Percentiles rank a stretch among this genome's conserved stretches.
Conservation (phyloP, 306 rosid genomes). For the Coriaria nepalensis region DNA sequence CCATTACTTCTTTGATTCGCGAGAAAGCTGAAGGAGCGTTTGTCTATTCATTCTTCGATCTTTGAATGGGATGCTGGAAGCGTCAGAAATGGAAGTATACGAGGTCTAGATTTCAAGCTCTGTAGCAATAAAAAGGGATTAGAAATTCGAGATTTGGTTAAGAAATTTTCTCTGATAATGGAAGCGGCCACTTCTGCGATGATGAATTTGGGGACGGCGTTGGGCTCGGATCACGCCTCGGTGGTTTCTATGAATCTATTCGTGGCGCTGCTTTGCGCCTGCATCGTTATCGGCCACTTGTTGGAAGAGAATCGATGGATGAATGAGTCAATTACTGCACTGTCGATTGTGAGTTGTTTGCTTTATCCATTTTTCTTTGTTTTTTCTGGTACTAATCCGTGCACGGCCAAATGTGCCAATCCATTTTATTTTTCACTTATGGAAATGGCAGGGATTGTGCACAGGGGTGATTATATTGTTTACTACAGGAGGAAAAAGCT, state of each 20-base stretch:
- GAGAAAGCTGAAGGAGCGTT: constrained; percentile 3
- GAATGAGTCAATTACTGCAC: constrained; percentile 89
- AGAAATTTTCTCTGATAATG: constrained; percentile 1
- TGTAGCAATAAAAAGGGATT: background rate
- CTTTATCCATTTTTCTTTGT: background rate
- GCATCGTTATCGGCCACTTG: constrained; percentile 79
- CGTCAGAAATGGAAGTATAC: constrained; percentile 2
- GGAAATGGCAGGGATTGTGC: constrained; percentile 57
- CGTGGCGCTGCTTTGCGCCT: constrained; percentile 79
- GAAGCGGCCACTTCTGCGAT: constrained; percentile 1
- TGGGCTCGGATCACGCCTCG: constrained; percentile 54
- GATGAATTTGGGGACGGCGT: constrained; percentile 15
- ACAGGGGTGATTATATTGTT: constrained; percentile 63
- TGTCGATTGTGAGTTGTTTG: constrained; percentile 53
- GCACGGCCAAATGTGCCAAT: too few relatives aligned
- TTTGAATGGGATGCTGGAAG: constrained; percentile 1
- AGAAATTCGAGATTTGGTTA: constrained; percentile 2
- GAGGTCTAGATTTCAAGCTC: too few relatives aligned
- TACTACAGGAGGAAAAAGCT: constrained; percentile 76
- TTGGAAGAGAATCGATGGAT: constrained; percentile 81
- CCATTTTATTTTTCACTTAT: too few relatives aligned
- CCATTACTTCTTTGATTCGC: constrained; percentile 4
- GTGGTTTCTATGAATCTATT: constrained; percentile 81
- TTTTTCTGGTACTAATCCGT: too few relatives aligned
- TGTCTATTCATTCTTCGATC: background rate